phyloP scores from a whole-genome alignment of 2,329 filamentous ascomycete genomes.

The Diaporthe sp. region DNA sequence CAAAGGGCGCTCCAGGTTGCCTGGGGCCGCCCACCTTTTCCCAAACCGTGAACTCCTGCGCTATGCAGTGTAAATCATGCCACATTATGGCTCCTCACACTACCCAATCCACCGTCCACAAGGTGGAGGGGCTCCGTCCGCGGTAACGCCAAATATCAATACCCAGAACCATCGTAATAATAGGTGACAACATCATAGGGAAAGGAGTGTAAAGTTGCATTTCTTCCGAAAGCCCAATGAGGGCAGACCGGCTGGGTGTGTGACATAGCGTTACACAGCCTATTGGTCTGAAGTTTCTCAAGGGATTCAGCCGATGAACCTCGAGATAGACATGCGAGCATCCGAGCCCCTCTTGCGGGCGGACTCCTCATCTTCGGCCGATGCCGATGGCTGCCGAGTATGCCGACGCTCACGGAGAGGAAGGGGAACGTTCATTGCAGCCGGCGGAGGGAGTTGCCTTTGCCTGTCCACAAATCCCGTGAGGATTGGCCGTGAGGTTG shows the following conservation, averaged over 20 bases:
- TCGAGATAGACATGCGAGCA: conserved; percentile 7
- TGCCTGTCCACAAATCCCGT: not conserved
- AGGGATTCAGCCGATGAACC: not conserved
- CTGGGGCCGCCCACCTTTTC: conserved; percentile 3
- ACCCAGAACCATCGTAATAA: not conserved
- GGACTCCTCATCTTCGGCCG: not conserved
- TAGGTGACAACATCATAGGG: not conserved
- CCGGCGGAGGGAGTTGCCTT: not conserved
- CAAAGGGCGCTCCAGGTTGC: not conserved
- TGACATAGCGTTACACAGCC: not conserved
- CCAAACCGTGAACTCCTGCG: conserved; percentile 31
- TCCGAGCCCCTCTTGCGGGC: not conserved
- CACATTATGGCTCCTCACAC: not conserved
- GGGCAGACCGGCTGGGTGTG: not conserved
- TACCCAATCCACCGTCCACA: not conserved
- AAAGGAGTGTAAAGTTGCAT: not conserved
- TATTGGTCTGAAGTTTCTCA: not conserved
- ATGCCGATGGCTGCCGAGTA: not conserved
- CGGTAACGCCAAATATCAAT: not conserved
- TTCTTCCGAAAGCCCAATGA: not conserved
- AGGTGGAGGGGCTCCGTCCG: not conserved
- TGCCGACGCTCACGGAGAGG: too few species aligned
- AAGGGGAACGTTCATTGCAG: not conserved
- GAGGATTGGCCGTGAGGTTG: not conserved
- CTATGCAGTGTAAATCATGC: conserved; percentile 26